These are phyloP conservation scores for Aspergillus leporis DNA, from an alignment of 495 filamentous ascomycete species.

Conservation along the genomic window DNA sequence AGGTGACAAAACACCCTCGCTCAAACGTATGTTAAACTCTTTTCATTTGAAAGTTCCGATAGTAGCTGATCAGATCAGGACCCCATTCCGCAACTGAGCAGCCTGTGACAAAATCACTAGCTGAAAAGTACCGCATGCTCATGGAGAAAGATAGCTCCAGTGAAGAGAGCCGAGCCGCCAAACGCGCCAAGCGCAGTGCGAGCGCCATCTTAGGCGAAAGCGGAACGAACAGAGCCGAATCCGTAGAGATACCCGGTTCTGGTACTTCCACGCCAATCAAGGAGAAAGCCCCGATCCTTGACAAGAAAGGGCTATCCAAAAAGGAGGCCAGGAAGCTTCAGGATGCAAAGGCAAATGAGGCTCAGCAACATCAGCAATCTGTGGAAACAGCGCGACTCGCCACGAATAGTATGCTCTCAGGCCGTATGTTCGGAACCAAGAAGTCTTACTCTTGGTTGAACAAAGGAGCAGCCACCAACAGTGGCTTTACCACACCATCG, in stretches of 20 bases:
- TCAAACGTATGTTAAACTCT: slow-evolving; percentile 56
- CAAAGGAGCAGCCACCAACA: slow-evolving; percentile 32
- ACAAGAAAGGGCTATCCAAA: slow-evolving; percentile 58
- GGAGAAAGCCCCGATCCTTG: slow-evolving; percentile 46
- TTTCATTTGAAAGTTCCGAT: neutral
- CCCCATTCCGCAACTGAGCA: slow-evolving; percentile 26
- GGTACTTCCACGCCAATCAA: slow-evolving; percentile 44
- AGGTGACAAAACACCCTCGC: slow-evolving; percentile 49
- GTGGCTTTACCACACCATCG: slow-evolving; percentile 43
- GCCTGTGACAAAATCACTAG: slow-evolving; percentile 23
- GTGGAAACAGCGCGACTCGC: slow-evolving; percentile 50
- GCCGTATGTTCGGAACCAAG: slow-evolving; percentile 45
- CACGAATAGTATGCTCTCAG: slow-evolving; percentile 46
- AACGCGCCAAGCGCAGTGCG: slow-evolving; percentile 48
- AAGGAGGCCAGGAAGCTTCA: slow-evolving; percentile 53
- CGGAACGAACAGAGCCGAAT: slow-evolving; percentile 31
- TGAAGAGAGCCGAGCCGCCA: slow-evolving; percentile 55
- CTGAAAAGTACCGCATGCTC: slow-evolving; percentile 37
- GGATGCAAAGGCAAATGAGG: slow-evolving; percentile 51
- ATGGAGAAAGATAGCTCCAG: slow-evolving; percentile 35
- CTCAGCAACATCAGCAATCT: slow-evolving; percentile 51
- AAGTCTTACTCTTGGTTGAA: slow-evolving; percentile 51
- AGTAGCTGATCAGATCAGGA: slow-evolving; percentile 32
- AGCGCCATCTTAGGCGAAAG: slow-evolving; percentile 44
- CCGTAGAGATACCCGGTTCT: slow-evolving; percentile 41